These are phyloP conservation scores for Tolypocladium tropicale DNA, from an alignment of 2,329 filamentous ascomycete genomes.

Conservation along the genomic window DNA sequence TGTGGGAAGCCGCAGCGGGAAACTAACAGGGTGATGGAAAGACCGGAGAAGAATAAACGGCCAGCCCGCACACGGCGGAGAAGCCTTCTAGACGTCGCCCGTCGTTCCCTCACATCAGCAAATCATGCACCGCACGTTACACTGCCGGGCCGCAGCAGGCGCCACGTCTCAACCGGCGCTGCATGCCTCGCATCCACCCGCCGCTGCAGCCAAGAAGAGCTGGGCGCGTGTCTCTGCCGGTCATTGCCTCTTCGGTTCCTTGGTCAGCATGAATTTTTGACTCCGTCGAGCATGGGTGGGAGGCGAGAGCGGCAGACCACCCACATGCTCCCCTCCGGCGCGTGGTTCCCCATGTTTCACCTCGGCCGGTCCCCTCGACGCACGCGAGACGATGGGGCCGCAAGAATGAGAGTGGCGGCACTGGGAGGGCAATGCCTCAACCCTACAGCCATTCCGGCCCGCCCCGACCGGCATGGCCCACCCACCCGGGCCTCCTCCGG, in stretches of 20 bases:
- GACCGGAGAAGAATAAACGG: neutral
- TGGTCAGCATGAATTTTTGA: too few relatives aligned
- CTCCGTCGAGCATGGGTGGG: neutral
- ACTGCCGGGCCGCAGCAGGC: neutral
- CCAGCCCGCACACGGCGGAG: neutral
- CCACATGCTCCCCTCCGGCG: too few relatives aligned
- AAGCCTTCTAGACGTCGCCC: neutral
- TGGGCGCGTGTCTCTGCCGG: neutral
- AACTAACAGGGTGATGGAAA: too few relatives aligned
- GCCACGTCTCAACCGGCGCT: neutral
- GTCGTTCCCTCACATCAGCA: neutral
- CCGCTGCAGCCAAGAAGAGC: neutral
- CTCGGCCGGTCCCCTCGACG: neutral
- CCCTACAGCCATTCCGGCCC: neutral
- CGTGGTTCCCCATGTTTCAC: neutral
- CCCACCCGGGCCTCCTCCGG: neutral
- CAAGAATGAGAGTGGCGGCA: neutral
- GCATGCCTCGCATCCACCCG: neutral
- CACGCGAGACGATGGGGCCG: neutral
- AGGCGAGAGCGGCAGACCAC: too few relatives aligned
- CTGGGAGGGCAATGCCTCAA: neutral
- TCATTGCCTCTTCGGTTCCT: too few relatives aligned
- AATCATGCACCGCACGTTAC: neutral
- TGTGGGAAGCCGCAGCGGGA: too few relatives aligned
- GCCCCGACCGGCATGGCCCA: neutral